Evolutionary conservation across 2,329 filamentous ascomycete species (phyloP), one percentile per base, ranked within the genome.

Genomic region (Botrytis paeoniae): DNA sequence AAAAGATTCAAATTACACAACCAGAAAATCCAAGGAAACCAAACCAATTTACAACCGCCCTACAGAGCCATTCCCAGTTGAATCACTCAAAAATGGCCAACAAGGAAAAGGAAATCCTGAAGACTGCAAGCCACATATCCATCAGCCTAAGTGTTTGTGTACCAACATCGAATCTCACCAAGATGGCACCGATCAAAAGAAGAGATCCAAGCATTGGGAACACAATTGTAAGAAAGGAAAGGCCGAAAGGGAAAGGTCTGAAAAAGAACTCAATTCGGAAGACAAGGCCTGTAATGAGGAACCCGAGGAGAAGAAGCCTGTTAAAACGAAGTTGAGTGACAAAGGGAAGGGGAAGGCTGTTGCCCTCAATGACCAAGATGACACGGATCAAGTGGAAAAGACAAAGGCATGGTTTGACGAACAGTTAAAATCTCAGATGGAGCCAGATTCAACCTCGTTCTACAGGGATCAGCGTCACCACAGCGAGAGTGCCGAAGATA

Each of bases 361-460:
- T 16, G 35, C 65, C 29, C 7, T 41, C 22, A 48, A 57, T 32
- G 65, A 57, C 18, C 35, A 57, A 69, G 37, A 43, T 25, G n/a
- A 57, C 20, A 20, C 18, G 7, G n/a, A 10, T 57, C 48, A 43
- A 32, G n/a, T 39, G 18, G 37, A 69, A 32, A 29, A 69, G 48
- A 69, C 65, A 57, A 57, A 57, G 48, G n/a, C n/a, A 32, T 69
- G 65, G 65, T 69, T 69, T 57, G 65, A 57, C 37, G 18, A 69
- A 20, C 65, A 69, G 18, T 29, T 43, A 48, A 32, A 14, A 57
- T 18, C 35, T 68, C 65, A 68, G n/a, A 25, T 16, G 48, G 48
- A 57, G 6, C 6, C 64, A 32, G n/a, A 14, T 43, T 35, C 51
- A 25, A 51, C 18, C 39, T 35, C 54, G 18, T 45, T 25, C 20